Evolutionary conservation across 2,329 filamentous ascomycete genomes (phyloP), one percentile per base, ranked within the genome.

Genomic region (Blastomyces gilchristii): DNA sequence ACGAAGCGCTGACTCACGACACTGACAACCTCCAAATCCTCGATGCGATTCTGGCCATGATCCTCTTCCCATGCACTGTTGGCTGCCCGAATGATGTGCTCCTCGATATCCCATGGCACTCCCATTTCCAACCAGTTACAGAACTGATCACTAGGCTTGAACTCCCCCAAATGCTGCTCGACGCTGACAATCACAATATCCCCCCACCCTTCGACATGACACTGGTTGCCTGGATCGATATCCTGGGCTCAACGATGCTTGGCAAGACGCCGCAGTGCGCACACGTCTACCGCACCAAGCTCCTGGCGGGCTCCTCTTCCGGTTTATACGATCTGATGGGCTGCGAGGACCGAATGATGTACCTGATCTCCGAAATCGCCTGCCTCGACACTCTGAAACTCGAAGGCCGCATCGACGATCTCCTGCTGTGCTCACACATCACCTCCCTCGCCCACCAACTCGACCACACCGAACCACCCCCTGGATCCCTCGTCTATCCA

Each of bases 281-380:
- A 4, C 90, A 97, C 78, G 90, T 89, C n/a, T 99, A 97, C 78
- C 87, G 94, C 59, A 88, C 94, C 75, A 96, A 97, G 82, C 90
- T 96, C 75, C 84, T 96, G 60, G 79, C 75, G 58, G 78, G 80
- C 31, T 77, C 81, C 6, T 78, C 79, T 2, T 89, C 90, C 11
- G 94, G 94, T 12, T 83, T 99, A 47, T 87, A 88, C 61, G 91
- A 96, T 79, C 83, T 97, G 60, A 97, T 97, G 92, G 94, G 94
- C 69, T 97, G 94, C 75, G 93, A 97, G 67, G 94, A 99, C 77
- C 86, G 87, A 28, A 89, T 97, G 77, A 97, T 99, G 91, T 97
- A 96, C 76, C 82, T 97, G 70, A 96, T 99, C 74, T 96, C 91
- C 1, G 94, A 99, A 78, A 96, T 97, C 70, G 90, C 93, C 62